Conservation (phyloP, 1,284 basidiomycete genomes). For the Tylopilus orsonianus region DNA sequence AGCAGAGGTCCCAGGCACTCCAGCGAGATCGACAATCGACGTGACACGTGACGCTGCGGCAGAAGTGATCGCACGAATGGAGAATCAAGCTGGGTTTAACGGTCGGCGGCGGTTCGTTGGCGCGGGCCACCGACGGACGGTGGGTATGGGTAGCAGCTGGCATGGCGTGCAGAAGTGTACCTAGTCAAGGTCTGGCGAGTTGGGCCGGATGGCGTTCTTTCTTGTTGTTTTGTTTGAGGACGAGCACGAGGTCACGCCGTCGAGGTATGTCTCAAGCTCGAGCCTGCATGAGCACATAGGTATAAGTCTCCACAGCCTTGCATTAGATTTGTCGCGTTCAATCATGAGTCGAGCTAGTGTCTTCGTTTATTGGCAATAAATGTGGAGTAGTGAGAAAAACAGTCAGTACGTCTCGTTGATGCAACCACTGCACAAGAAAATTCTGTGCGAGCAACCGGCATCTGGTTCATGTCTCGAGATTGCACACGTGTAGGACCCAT, state of each 20-base stretch:
- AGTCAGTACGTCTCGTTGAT: too few relatives aligned
- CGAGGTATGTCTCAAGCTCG: too few relatives aligned
- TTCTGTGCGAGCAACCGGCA: too few relatives aligned
- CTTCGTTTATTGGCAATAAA: neutral
- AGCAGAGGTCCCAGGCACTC: neutral
- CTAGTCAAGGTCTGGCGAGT: neutral
- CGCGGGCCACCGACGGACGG: constrained; percentile 1
- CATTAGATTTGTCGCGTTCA: constrained; percentile 21
- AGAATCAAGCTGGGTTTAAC: constrained; percentile 15
- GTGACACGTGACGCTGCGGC: constrained; percentile 19
- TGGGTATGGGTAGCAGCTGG: constrained; percentile 4
- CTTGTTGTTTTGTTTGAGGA: constrained; percentile 27
- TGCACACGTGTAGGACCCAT: neutral
- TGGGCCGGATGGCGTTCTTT: neutral
- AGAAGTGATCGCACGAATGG: constrained; percentile 28
- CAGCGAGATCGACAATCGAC: neutral
- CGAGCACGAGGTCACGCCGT: too few relatives aligned
- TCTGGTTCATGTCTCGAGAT: too few relatives aligned
- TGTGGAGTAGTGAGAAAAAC: too few relatives aligned
- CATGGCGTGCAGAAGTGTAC: constrained; percentile 7
- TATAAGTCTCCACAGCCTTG: neutral
- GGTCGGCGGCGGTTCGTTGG: constrained; percentile 4
- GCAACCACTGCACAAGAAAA: too few relatives aligned
- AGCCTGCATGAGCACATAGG: neutral
- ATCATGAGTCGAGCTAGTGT: neutral